Percentiles rank a stretch among this genome's conserved stretches.
phyloP scores from a whole-genome alignment of 1,139 yeast species.

The Ogataea hybrid region DNA sequence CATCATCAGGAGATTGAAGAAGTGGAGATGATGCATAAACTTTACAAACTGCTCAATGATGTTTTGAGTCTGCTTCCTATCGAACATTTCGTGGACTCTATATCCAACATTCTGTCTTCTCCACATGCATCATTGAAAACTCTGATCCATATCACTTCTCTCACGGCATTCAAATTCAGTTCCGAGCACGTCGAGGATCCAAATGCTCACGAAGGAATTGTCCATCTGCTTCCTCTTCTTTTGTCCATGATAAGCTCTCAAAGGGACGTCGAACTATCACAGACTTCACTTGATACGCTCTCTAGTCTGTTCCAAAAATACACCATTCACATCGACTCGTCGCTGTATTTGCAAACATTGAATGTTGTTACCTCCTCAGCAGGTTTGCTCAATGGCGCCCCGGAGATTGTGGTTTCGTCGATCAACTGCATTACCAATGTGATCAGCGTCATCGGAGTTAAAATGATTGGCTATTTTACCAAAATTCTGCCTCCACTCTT shows the following conservation, averaged over 20 bases:
- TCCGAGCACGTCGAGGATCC: constrained; percentile 51
- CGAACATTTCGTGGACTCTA: constrained; percentile 63
- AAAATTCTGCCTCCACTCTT: constrained; percentile 77
- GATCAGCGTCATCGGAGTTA: constrained; percentile 76
- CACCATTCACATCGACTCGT: constrained; percentile 49
- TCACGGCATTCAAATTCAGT: constrained; percentile 70
- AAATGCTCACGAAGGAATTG: constrained; percentile 44
- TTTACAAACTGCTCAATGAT: constrained; percentile 54
- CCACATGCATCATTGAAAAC: constrained; percentile 32
- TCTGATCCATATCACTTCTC: constrained; percentile 53
- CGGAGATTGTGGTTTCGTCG: constrained; percentile 73
- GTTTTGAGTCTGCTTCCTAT: constrained; percentile 73
- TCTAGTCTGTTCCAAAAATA: constrained; percentile 64
- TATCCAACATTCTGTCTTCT: constrained; percentile 45
- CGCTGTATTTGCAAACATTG: constrained; percentile 48
- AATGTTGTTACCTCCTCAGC: constrained; percentile 47
- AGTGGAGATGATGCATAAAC: constrained; percentile 30
- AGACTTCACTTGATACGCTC: constrained; percentile 68
- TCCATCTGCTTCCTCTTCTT: constrained; percentile 47
- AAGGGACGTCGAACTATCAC: constrained; percentile 51
- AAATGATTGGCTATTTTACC: constrained; percentile 81
- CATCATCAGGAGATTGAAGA: constrained; percentile 24
- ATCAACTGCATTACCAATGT: constrained; percentile 70
- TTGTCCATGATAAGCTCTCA: constrained; percentile 42
- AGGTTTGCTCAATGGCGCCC: constrained; percentile 44